phyloP scores from a whole-genome alignment of 208 protist species.

The Crithidia fasciculata region DNA sequence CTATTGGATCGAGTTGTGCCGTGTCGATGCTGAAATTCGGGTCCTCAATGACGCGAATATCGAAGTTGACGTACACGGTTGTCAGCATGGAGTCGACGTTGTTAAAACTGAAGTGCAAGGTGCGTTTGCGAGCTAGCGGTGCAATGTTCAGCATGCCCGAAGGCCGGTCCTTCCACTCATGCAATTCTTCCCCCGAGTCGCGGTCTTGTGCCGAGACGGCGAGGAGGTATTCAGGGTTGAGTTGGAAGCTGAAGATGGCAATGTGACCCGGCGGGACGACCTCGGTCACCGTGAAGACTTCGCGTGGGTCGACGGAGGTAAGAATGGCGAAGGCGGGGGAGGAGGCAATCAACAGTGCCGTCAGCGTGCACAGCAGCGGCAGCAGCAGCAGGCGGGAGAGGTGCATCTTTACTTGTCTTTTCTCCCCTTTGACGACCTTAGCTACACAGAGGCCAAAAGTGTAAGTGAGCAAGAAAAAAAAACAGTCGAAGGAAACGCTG shows the following conservation, averaged over 20 bases:
- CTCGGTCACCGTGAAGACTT: constrained; percentile 45
- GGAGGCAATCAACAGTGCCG: background rate
- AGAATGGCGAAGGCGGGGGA: constrained; percentile 2
- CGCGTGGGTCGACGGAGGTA: constrained; percentile 12
- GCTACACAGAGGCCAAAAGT: background rate
- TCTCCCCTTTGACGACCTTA: too few relatives aligned
- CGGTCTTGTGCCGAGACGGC: constrained; percentile 1
- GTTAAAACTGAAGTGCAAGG: constrained; percentile 38
- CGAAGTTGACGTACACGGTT: constrained; percentile 36
- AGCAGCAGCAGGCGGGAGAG: background rate
- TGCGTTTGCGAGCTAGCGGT: background rate
- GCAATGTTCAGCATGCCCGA: constrained; percentile 5
- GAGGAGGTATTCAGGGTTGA: constrained; percentile 24
- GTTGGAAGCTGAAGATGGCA: constrained; percentile 51
- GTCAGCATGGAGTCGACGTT: constrained; percentile 52
- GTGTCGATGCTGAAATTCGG: constrained; percentile 18
- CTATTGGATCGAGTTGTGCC: constrained; percentile 72
- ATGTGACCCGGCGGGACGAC: constrained; percentile 21
- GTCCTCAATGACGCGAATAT: constrained; percentile 45
- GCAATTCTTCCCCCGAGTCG: background rate
- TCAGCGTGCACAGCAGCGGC: background rate
- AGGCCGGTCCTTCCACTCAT: constrained; percentile 3
- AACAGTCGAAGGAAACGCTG: background rate
- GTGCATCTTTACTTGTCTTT: too few relatives aligned
- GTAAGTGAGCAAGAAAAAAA: background rate